A percentile compares a stretch with the other conserved stretches of the same genome.
Conservation (phyloP, 768 basidiomycete genomes). For the Tricholoma sp. region DNA sequence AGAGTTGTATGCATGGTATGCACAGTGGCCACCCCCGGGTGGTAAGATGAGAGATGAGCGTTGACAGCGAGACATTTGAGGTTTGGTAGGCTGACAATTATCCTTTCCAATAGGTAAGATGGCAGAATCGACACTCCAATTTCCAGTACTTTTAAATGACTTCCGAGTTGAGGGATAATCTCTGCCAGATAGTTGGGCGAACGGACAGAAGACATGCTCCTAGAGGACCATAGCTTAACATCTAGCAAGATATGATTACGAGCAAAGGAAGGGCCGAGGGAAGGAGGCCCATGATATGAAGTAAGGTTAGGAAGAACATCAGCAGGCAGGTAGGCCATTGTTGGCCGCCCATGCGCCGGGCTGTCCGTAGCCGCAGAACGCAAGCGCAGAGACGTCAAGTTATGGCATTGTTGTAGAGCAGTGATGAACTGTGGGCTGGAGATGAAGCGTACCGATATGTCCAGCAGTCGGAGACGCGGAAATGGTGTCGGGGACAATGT, state of each 20-base stretch:
- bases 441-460: slow-evolving; percentile 12
- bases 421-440: slow-evolving; percentile 9
- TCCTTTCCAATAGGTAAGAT: slow-evolving; percentile 8
- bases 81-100: slow-evolving; percentile 10
- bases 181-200: slow-evolving; percentile 7
- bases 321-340: slow-evolving; percentile 5
- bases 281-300: slow-evolving; percentile 15
- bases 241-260: slow-evolving; percentile 7
- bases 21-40: slow-evolving; percentile 12
- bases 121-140: slow-evolving; percentile 15
- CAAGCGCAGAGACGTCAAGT: slow-evolving; percentile 12
- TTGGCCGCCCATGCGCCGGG: not conserved
- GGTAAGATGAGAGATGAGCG: slow-evolving; percentile 15
- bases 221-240: slow-evolving; percentile 17
- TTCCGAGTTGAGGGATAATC: slow-evolving; percentile 11
- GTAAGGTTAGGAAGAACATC: slow-evolving; percentile 10
- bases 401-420: slow-evolving; percentile 12
- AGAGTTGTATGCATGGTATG: not conserved
- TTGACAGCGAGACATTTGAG: slow-evolving; percentile 14
- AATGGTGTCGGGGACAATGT: slow-evolving; percentile 4
- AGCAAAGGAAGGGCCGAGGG: slow-evolving; percentile 10
- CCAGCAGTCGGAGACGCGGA: slow-evolving; percentile 8
- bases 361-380: slow-evolving; percentile 11
- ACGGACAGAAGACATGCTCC: slow-evolving; percentile 10
- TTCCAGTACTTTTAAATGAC: slow-evolving; percentile 6